Percentiles rank a stretch among this genome's conserved stretches.
Evolutionary conservation across 2,329 filamentous ascomycete species (phyloP).

Genomic region (Nigrospora oryzae): DNA sequence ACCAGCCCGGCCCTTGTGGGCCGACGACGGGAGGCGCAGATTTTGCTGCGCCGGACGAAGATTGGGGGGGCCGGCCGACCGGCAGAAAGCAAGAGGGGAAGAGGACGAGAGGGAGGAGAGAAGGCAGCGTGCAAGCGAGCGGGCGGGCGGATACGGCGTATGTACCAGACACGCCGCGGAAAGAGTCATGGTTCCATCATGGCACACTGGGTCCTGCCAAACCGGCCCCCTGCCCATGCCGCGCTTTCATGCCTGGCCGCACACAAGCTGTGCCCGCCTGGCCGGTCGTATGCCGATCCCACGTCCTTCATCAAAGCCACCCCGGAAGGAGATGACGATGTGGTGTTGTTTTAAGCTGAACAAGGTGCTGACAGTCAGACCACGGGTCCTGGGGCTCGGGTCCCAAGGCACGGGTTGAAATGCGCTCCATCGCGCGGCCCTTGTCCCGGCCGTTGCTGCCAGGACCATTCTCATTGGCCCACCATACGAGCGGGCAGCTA

Average conservation of each 20-base stretch:
- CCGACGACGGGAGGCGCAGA: too few relatives aligned
- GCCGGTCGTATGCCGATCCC: not conserved
- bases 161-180: too few relatives aligned
- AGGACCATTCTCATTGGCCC: not conserved
- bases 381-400: not conserved
- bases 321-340: not conserved
- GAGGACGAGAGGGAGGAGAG: too few relatives aligned
- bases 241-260: not conserved
- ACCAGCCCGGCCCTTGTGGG: too few relatives aligned
- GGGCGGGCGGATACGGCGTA: too few relatives aligned
- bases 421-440: not conserved
- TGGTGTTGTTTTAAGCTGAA: slow-evolving; percentile 1
- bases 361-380: slow-evolving; percentile 1
- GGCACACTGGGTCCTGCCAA: not conserved
- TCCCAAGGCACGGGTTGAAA: not conserved
- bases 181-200: too few relatives aligned
- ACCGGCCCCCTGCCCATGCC: not conserved
- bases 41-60: too few relatives aligned
- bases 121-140: too few relatives aligned
- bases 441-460: not conserved
- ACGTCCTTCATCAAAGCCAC: not conserved
- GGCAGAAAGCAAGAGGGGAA: too few relatives aligned
- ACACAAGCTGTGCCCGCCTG: not conserved
- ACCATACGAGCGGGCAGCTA: not conserved
- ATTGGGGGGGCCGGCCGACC: too few relatives aligned